A percentile compares a stretch with the other conserved stretches of the same genome.
phyloP scores from a whole-genome alignment of 306 rosid species.

The Gynostemma pentaphyllum region DNA sequence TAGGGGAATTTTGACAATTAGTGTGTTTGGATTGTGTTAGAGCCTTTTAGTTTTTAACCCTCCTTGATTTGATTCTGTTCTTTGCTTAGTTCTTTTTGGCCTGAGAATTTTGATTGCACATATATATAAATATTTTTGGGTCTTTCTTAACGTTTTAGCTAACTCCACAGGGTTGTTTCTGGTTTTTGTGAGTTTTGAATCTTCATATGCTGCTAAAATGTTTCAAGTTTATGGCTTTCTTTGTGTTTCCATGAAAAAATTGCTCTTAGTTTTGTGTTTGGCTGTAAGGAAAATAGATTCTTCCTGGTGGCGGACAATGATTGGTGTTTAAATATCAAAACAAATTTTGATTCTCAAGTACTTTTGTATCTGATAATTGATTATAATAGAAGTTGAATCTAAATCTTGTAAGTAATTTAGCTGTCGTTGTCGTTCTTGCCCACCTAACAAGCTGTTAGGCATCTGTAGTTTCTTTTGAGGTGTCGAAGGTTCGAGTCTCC shows the following conservation, averaged over 20 bases:
- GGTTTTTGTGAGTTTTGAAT: not conserved
- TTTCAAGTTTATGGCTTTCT: not conserved
- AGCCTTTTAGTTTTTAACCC: not conserved
- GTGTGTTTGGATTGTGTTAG: conserved; percentile 7
- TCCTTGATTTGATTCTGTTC: not conserved
- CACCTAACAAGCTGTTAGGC: no score
- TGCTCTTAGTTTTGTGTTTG: not conserved
- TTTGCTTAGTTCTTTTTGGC: not conserved
- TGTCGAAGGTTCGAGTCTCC: no score
- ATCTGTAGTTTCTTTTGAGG: no score
- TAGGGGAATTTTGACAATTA: conserved; percentile 8
- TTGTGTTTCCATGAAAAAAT: conserved; percentile 4
- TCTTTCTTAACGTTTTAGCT: not conserved
- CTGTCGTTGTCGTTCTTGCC: no score
- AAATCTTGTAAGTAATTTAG: no score
- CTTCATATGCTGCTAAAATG: not conserved
- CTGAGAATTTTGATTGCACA: not conserved
- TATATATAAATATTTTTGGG: not conserved
- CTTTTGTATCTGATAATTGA: no score
- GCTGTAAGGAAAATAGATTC: no score
- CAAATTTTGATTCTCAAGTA: not conserved
- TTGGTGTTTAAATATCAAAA: not conserved
- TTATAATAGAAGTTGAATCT: no score
- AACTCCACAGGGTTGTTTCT: not conserved
- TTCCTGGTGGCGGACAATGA: no score